A percentile compares a stretch with the other conserved stretches of the same genome.
Conservation (phyloP, 1,284 basidiomycete species). For the Fistulinella staudtii region DNA sequence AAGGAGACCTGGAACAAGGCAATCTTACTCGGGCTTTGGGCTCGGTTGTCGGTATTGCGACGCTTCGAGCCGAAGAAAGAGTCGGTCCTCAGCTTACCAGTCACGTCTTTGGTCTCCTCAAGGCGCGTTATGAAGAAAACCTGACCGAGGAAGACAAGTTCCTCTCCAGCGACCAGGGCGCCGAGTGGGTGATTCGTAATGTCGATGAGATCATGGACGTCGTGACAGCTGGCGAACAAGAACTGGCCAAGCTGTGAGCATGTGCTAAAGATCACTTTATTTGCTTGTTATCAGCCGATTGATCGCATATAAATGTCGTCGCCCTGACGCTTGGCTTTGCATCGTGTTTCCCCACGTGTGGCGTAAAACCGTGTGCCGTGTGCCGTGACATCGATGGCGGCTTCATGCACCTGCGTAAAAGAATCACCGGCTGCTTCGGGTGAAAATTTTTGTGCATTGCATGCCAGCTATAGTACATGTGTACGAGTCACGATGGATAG, state of each 20-base stretch:
- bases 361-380: conserved; percentile 27
- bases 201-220: conserved; percentile 80
- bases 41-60: conserved; percentile 87
- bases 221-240: conserved; percentile 49
- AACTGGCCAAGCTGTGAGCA: conserved; percentile 57
- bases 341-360: conserved; percentile 36
- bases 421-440: conserved; percentile 19
- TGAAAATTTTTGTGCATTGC: conserved; percentile 26
- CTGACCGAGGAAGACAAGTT: conserved; percentile 77
- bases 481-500: conserved; percentile 28
- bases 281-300: conserved; percentile 30
- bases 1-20: conserved; percentile 61
- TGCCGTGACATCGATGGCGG: conserved; percentile 21
- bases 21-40: conserved; percentile 86
- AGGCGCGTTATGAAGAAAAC: conserved; percentile 61
- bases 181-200: conserved; percentile 86
- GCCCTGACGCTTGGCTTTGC: conserved; percentile 21
- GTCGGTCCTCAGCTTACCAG: conserved; percentile 90
- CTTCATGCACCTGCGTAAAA: conserved; percentile 18
- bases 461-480: conserved; percentile 33
- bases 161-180: conserved; percentile 87
- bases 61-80: conserved; percentile 82
- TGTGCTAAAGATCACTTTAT: conserved; percentile 17
- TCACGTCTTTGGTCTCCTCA: conserved; percentile 92
- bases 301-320: conserved; percentile 26